phyloP scores from a whole-genome alignment of 1,139 yeast species.

The Entelexis sorbosivorans region DNA sequence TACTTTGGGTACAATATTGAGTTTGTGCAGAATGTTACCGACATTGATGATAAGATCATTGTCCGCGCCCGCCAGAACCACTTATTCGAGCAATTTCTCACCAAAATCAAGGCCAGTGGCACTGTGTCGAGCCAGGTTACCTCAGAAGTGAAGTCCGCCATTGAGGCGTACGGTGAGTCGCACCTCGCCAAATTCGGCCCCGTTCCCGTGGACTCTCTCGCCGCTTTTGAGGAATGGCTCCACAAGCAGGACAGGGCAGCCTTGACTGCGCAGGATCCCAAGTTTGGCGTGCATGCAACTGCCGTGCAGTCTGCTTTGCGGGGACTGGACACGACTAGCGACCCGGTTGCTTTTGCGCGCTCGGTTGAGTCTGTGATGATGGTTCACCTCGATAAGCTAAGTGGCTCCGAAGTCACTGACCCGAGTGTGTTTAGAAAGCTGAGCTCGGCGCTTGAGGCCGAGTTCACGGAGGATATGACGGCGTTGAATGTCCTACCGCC shows the following conservation, averaged over 20 bases:
- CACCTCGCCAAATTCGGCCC: constrained; percentile 12
- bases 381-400: constrained; percentile 57
- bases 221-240: constrained; percentile 45
- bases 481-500: constrained; percentile 76
- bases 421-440: constrained; percentile 71
- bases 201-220: constrained; percentile 21
- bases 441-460: constrained; percentile 82
- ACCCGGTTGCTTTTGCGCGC: constrained; percentile 36
- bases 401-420: constrained; percentile 69
- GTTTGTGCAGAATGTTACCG: constrained; percentile 94
- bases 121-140: constrained; percentile 35
- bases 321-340: constrained; percentile 25
- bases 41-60: constrained; percentile 93
- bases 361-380: constrained; percentile 61
- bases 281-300: constrained; percentile 71
- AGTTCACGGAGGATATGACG: constrained; percentile 77
- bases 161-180: constrained; percentile 39
- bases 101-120: constrained; percentile 23
- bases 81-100: constrained; percentile 51
- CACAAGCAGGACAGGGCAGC: constrained; percentile 39
- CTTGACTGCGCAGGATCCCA: constrained; percentile 52
- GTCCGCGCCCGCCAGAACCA: constrained; percentile 85
- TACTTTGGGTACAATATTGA: constrained; percentile 80
- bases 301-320: constrained; percentile 49
- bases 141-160: constrained; percentile 36